phyloP scores from a whole-genome alignment of 805 yeast species.

The Schwanniomyces polymorphus region DNA sequence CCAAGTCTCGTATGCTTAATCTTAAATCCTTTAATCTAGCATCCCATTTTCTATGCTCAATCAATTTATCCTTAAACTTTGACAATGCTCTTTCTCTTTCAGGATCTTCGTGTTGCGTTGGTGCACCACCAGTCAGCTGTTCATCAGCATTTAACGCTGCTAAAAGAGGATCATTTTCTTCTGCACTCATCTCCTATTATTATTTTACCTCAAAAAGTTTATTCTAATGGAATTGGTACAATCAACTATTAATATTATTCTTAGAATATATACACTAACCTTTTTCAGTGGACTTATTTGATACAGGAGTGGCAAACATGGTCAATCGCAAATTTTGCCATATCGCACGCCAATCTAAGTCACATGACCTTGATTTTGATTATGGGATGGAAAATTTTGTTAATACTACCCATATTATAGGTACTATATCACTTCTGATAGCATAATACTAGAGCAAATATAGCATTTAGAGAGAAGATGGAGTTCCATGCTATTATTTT shows the following conservation, averaged over 20 bases:
- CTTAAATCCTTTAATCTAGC: slow-evolving; percentile 84
- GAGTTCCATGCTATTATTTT: slow-evolving; percentile 89
- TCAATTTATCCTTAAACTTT: slow-evolving; percentile 78
- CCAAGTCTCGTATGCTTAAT: slow-evolving; percentile 77
- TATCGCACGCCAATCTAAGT: neutral
- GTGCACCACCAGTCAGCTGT: slow-evolving; percentile 22
- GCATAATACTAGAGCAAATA: neutral
- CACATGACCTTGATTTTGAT: neutral
- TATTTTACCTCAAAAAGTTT: neutral
- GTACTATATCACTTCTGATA: neutral
- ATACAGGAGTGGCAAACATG: slow-evolving; percentile 3
- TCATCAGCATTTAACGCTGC: slow-evolving; percentile 56
- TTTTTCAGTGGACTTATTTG: neutral
- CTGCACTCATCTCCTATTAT: slow-evolving; percentile 41
- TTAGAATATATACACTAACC: neutral
- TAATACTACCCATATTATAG: neutral
- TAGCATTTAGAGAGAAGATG: slow-evolving; percentile 44
- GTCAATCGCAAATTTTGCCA: neutral
- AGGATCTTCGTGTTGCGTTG: slow-evolving; percentile 48
- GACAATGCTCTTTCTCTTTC: slow-evolving; percentile 77
- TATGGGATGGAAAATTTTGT: neutral
- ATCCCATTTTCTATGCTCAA: slow-evolving; percentile 95
- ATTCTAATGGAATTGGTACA: neutral
- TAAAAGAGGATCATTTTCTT: slow-evolving; percentile 75
- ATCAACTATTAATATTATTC: neutral